Evolutionary conservation across 352 stramenopile genomes (phyloP).

Genomic region (Phytophthora pini): DNA sequence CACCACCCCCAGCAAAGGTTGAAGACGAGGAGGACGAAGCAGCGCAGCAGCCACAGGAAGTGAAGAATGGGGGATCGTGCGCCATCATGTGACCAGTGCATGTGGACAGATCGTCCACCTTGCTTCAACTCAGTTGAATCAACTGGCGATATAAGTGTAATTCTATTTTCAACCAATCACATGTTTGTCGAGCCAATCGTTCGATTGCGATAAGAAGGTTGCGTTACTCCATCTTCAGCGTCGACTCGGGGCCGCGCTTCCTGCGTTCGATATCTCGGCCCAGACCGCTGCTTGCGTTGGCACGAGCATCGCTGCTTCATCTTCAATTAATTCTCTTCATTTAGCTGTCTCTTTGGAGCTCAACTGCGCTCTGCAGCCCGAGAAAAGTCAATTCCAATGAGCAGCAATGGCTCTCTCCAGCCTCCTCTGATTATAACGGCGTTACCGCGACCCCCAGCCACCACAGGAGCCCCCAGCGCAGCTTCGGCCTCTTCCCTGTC

Average conservation of each 20-base stretch:
- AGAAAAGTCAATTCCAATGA: conserved; percentile 29
- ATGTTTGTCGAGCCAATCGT: conserved; percentile 17
- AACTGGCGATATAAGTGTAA: conserved; percentile 10
- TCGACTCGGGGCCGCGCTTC: conserved; percentile 7
- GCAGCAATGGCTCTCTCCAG: conserved; percentile 32
- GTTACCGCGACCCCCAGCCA: conserved; percentile 31
- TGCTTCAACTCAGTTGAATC: not conserved
- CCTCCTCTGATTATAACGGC: conserved; percentile 37
- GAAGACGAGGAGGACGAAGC: conserved; percentile 10
- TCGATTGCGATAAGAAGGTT: conserved; percentile 31
- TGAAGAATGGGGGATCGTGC: conserved; percentile 23
- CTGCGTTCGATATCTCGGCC: conserved; percentile 1
- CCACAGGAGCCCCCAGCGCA: conserved; percentile 7
- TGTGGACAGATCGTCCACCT: conserved; percentile 19
- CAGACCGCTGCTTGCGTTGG: not conserved
- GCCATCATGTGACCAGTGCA: conserved; percentile 30
- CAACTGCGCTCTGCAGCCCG: conserved; percentile 3
- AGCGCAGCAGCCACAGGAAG: conserved; percentile 6
- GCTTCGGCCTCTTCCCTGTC: conserved; percentile 5
- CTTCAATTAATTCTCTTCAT: not conserved
- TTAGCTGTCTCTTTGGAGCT: not conserved
- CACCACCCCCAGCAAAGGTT: not conserved
- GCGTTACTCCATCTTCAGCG: conserved; percentile 26
- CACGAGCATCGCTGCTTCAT: conserved; percentile 1
- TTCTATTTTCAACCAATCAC: conserved; percentile 39